A percentile compares a stretch with the other conserved stretches of the same genome.
Evolutionary conservation across 495 filamentous ascomycete species (phyloP).

Genomic region (Xylaria intraflava): DNA sequence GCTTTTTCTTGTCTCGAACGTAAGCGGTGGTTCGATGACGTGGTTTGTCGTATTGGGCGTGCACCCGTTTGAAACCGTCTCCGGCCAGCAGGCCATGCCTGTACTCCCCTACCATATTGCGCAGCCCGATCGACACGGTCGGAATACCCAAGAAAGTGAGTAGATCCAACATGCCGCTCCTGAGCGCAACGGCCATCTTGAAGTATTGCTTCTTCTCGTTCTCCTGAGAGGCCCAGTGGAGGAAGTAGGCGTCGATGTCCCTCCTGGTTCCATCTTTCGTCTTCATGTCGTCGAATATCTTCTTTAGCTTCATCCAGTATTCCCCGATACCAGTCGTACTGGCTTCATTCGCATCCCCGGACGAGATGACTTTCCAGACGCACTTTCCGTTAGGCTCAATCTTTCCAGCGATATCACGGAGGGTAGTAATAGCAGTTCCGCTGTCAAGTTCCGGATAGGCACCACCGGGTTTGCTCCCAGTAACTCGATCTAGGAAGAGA

Average conservation of each 20-base stretch:
- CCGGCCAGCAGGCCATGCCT: not conserved
- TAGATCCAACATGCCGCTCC: not conserved
- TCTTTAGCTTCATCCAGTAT: not conserved
- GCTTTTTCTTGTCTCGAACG: not conserved
- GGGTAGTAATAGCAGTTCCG: not conserved
- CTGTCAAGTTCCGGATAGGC: not conserved
- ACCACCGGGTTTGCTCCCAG: not conserved
- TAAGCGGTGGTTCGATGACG: not conserved
- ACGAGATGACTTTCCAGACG: not conserved
- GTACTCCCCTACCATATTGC: not conserved
- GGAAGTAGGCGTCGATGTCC: not conserved
- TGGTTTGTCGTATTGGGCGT: not conserved
- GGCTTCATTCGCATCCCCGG: not conserved
- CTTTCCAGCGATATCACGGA: not conserved
- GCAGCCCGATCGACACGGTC: not conserved
- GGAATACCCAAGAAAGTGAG: not conserved
- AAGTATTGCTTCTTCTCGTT: not conserved
- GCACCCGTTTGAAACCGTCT: not conserved
- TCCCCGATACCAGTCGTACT: not conserved
- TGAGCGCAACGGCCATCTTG: not conserved
- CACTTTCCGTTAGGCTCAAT: too few species aligned
- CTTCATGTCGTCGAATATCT: not conserved
- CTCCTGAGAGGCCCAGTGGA: too few species aligned
- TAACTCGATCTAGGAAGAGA: not conserved
- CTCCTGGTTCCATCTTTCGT: not conserved